Base-by-base conservation (phyloP, 2,329 filamentous ascomycete species). In the Bertia moriformis region DNA sequence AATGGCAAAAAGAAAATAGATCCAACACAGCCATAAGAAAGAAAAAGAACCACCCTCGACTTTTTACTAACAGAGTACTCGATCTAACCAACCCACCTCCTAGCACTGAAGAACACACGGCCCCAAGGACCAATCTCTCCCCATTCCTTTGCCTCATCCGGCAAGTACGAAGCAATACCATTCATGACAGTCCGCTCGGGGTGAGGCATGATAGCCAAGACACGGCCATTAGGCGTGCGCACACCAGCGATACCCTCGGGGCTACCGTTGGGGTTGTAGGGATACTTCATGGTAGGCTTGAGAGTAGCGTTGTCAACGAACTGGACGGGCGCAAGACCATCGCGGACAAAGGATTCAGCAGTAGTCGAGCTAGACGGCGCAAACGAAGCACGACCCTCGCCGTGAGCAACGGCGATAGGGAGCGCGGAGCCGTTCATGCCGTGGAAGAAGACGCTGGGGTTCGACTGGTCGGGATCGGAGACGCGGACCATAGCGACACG, bases 181-280 rank as follows among this genome's bases (percentile, higher is more conserved):
- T 75, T 76, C 64, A 93, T 64, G 42, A 93, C 77, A 14, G 84
- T 93, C n/a, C 87, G 73, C 63, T 95, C 87, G 1, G 87, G 87
- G 57, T 94, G 87, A 44, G 88, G 88, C 87, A 95, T 94, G 63
- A 94, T 73, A 4, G 86, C 86, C 48, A 94, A 59, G 1, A 93
- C 83, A 41, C 84, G 71, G 12, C 87, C 87, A 53, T 93, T 80
- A 33, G 65, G 70, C 49, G 74, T 87, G 48, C 80, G 69, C 18
- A 93, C 80, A 53, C 79, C 86, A 1, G 87, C 83, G 46, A 94
- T 82, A 52, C 84, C 87, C 44, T 71, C 67, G 1, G 84, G 83
- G 53, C 80, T 86, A 39, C 87, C 87, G 60, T 93, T 94, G 39
- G 80, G 83, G 63, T 96, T 96, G 62, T 69, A 83, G 1, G 91